A percentile compares a stretch with the other conserved stretches of the same genome.
phyloP scores from a whole-genome alignment of 768 basidiomycete genomes.

The Phanerodontia chrysosporium region DNA sequence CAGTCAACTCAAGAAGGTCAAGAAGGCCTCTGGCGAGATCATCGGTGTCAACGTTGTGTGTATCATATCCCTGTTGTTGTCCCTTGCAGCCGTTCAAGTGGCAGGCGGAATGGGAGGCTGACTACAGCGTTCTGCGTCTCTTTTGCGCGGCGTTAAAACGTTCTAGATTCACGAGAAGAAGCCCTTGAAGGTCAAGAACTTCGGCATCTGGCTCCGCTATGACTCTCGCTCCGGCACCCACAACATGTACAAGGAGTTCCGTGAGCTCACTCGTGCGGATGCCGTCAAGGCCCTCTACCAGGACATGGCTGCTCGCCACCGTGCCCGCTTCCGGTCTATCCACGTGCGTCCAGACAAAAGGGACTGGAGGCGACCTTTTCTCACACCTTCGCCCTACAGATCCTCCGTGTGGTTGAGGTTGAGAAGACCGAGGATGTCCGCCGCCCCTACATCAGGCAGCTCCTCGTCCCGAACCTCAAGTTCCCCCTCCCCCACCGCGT shows the following conservation, averaged over 20 bases:
- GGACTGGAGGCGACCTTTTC: too few relatives aligned
- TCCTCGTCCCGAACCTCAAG: constrained; percentile 83
- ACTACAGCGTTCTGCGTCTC: constrained; percentile 28
- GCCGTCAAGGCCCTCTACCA: constrained; percentile 97
- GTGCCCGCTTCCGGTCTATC: constrained; percentile 98
- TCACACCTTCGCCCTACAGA: constrained; percentile 42
- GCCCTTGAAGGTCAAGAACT: constrained; percentile 99
- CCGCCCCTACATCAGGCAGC: constrained; percentile 97
- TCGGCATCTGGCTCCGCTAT: constrained; percentile 99
- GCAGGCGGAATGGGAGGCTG: constrained; percentile 68
- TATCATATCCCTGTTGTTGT: constrained; percentile 33
- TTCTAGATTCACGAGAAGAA: constrained; percentile 94
- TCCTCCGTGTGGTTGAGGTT: constrained; percentile 96
- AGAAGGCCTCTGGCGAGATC: constrained; percentile 99
- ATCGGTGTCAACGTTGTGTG: constrained; percentile 96
- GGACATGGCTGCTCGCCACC: constrained; percentile 99
- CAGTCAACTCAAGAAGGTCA: constrained; percentile 97
- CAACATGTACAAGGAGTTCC: constrained; percentile 99
- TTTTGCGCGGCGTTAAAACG: constrained; percentile 16
- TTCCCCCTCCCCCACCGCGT: constrained; percentile 97
- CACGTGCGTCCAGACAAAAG: constrained; percentile 55
- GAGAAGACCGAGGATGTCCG: constrained; percentile 88
- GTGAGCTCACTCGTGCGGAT: constrained; percentile 89
- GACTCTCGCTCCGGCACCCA: constrained; percentile 99
- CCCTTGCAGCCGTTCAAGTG: constrained; percentile 75